phyloP scores from a whole-genome alignment of 306 rosid genomes.

The Biancaea sappan region DNA sequence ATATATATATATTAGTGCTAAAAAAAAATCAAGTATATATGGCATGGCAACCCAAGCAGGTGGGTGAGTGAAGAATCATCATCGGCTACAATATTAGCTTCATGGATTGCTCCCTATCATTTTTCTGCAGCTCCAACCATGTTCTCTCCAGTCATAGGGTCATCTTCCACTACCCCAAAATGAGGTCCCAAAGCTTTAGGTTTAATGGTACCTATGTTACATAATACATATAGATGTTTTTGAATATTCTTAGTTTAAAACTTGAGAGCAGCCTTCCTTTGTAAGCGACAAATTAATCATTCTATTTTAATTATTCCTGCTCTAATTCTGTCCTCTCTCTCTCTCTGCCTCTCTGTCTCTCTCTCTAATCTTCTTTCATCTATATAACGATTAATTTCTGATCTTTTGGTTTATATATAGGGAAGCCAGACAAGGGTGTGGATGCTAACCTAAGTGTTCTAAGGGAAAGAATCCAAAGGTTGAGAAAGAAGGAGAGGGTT shows the following conservation, averaged over 20 bases:
- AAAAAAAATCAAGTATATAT: too few relatives aligned
- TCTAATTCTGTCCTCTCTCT: too few relatives aligned
- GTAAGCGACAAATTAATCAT: too few relatives aligned
- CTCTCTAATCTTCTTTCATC: background rate
- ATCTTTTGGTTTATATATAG: conserved; percentile 21
- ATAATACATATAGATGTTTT: background rate
- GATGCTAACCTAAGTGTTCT: conserved; percentile 55
- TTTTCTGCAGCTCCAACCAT: conserved; percentile 36
- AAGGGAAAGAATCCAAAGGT: conserved; percentile 40
- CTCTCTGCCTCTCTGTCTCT: too few relatives aligned
- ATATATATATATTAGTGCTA: too few relatives aligned
- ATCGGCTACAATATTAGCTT: background rate
- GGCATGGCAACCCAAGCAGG: background rate
- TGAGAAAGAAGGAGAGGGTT: conserved; percentile 43
- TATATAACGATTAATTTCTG: background rate
- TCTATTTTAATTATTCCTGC: too few relatives aligned
- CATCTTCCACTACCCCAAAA: conserved; percentile 34
- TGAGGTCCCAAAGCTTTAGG: conserved; percentile 41
- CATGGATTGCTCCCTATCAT: conserved; percentile 40
- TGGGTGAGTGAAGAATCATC: background rate
- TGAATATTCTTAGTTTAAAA: too few relatives aligned
- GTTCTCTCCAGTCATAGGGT: conserved; percentile 30
- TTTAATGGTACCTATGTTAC: conserved; percentile 49
- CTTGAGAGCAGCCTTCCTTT: too few relatives aligned
- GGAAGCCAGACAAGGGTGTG: conserved; percentile 46